These are phyloP conservation scores for Fusarium pseudoanthophilum DNA, from an alignment of 2,329 filamentous ascomycete genomes.

Conservation along the genomic window DNA sequence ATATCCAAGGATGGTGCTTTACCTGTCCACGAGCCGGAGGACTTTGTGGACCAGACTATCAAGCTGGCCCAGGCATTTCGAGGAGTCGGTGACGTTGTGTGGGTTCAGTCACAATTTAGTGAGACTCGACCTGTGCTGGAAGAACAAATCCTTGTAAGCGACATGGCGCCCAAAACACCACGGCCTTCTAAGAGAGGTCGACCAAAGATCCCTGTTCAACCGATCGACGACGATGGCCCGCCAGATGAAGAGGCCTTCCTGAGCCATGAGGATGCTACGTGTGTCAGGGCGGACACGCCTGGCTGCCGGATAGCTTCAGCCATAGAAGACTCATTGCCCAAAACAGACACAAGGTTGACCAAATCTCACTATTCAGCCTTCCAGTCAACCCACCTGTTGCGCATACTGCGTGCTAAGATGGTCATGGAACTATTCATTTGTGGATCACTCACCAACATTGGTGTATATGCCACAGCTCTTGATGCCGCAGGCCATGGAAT, in stretches of 20 bases:
- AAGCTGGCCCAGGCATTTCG: slow-evolving; percentile 79
- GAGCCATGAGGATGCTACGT: slow-evolving; percentile 53
- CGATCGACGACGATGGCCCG: slow-evolving; percentile 15
- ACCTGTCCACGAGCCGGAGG: slow-evolving; percentile 69
- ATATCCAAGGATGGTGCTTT: slow-evolving; percentile 74
- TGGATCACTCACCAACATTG: slow-evolving; percentile 86
- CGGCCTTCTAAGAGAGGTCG: slow-evolving; percentile 23
- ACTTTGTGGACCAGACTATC: slow-evolving; percentile 74
- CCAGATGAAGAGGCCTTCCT: slow-evolving; percentile 59
- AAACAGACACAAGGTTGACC: slow-evolving; percentile 61
- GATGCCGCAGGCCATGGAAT: slow-evolving; percentile 91
- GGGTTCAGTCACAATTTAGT: slow-evolving; percentile 82
- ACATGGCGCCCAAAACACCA: slow-evolving; percentile 41
- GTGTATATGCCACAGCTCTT: slow-evolving; percentile 89
- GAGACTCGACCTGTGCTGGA: slow-evolving; percentile 67
- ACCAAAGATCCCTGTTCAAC: slow-evolving; percentile 21
- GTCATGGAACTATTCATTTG: slow-evolving; percentile 91
- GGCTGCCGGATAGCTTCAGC: slow-evolving; percentile 59
- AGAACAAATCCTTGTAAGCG: slow-evolving; percentile 60
- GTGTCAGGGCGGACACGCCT: slow-evolving; percentile 56
- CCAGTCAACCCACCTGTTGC: slow-evolving; percentile 76
- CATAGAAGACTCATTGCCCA: slow-evolving; percentile 58
- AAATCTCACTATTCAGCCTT: slow-evolving; percentile 94
- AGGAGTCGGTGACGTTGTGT: slow-evolving; percentile 77
- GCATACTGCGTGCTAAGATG: slow-evolving; percentile 83